Conservation (phyloP, 176 grass and related monocot genomes). For the Oropetium thomaeum region DNA sequence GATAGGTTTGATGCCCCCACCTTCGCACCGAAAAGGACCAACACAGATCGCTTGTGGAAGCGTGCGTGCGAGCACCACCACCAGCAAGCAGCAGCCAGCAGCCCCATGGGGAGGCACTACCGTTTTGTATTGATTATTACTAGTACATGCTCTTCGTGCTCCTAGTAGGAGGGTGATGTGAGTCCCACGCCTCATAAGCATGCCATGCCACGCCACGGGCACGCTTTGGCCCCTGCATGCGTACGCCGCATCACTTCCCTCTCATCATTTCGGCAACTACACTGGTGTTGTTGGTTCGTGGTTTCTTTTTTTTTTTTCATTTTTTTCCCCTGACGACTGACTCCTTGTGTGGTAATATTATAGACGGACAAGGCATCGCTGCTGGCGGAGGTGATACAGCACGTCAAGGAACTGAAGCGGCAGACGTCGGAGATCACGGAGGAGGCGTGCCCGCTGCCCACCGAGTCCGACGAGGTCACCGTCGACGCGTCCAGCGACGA, state of each 20-base stretch:
- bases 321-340: constrained; percentile 28
- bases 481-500: constrained; percentile 82
- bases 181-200: constrained; percentile 45
- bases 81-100: neutral
- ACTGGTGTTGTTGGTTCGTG: neutral
- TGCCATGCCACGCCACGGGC: constrained; percentile 33
- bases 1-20: constrained; percentile 47
- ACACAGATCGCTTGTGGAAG: constrained; percentile 50
- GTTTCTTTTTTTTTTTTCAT: neutral
- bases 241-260: constrained; percentile 15
- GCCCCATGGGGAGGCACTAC: constrained; percentile 34
- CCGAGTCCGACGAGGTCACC: constrained; percentile 89
- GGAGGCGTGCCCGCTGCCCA: constrained; percentile 71
- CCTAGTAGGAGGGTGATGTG: constrained; percentile 20
- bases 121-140: constrained; percentile 47
- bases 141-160: constrained; percentile 26
- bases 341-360: neutral
- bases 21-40: constrained; percentile 31
- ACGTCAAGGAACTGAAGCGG: constrained; percentile 94
- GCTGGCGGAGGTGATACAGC: constrained; percentile 96
- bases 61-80: constrained; percentile 64
- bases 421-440: constrained; percentile 88
- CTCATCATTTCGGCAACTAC: constrained; percentile 47
- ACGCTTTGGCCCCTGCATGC: constrained; percentile 47
- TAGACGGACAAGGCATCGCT: constrained; percentile 97